A percentile compares a stretch with the other conserved stretches of the same genome.
These are phyloP conservation scores for Cutaneotrichosporon spelunceum DNA, from an alignment of 1,284 basidiomycete genomes.

Conservation along the genomic window DNA sequence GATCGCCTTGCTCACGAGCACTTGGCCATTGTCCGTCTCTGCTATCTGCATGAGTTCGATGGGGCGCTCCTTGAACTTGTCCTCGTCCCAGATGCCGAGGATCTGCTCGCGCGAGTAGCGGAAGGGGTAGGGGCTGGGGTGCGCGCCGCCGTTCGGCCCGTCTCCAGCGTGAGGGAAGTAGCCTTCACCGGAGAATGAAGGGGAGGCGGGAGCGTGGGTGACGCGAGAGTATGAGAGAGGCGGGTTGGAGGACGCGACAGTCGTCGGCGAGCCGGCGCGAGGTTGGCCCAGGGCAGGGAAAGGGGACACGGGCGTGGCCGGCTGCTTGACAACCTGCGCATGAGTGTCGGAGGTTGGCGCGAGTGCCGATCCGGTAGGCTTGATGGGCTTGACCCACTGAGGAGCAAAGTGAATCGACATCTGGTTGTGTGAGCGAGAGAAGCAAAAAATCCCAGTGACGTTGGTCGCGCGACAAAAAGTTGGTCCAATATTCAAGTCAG, in stretches of 20 bases:
- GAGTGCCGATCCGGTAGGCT: conserved; percentile 39
- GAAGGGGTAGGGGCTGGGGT: conserved; percentile 60
- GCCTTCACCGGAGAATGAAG: conserved; percentile 46
- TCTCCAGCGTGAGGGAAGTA: conserved; percentile 58
- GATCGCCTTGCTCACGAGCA: conserved; percentile 71
- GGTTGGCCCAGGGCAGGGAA: conserved; percentile 45
- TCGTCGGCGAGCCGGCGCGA: conserved; percentile 34
- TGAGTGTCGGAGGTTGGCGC: not conserved
- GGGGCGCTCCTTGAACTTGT: conserved; percentile 67
- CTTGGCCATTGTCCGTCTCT: conserved; percentile 76
- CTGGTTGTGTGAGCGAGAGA: conserved; percentile 18
- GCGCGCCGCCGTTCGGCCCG: conserved; percentile 12
- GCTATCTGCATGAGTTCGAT: conserved; percentile 62
- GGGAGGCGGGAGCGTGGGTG: conserved; percentile 54
- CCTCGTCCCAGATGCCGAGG: conserved; percentile 76
- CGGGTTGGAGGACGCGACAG: conserved; percentile 37
- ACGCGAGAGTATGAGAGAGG: conserved; percentile 64
- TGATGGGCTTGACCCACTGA: conserved; percentile 51
- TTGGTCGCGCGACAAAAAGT: not conserved
- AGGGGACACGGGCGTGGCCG: conserved; percentile 25
- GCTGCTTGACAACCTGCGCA: conserved; percentile 10
- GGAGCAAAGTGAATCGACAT: conserved; percentile 52
- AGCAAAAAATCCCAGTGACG: not conserved
- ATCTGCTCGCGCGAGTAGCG: conserved; percentile 81
- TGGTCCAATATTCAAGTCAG: not conserved